phyloP scores from a whole-genome alignment of 2,329 filamentous ascomycete genomes.

The Dactylonectria estremocensis region DNA sequence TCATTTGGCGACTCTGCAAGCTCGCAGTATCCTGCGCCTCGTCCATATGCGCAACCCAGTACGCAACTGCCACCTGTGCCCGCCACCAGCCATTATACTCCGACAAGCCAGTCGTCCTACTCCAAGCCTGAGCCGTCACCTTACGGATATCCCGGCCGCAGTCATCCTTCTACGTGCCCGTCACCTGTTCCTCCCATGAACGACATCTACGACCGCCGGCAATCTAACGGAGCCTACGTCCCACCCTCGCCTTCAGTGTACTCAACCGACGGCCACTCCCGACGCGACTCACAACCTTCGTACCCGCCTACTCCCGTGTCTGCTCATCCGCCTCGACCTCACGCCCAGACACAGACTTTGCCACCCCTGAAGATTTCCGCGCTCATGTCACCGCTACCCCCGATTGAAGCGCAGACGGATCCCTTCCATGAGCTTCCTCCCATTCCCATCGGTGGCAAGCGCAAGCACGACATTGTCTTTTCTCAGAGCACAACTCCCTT shows the following conservation, averaged over 20 bases:
- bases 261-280: constrained; percentile 48
- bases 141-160: constrained; percentile 51
- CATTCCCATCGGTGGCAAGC: constrained; percentile 53
- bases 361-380: constrained; percentile 57
- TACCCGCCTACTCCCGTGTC: constrained; percentile 48
- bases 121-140: constrained; percentile 58
- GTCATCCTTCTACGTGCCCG: constrained; percentile 49
- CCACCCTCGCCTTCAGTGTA: constrained; percentile 58
- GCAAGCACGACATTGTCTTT: constrained; percentile 57
- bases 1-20: constrained; percentile 53
- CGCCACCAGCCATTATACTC: constrained; percentile 52
- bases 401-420: constrained; percentile 55
- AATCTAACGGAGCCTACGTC: constrained; percentile 53
- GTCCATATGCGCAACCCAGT: constrained; percentile 56
- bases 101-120: constrained; percentile 60
- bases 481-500: constrained; percentile 50
- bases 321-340: constrained; percentile 45
- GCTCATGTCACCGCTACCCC: constrained; percentile 53
- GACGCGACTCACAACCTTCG: constrained; percentile 51
- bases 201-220: constrained; percentile 57
- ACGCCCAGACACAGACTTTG: constrained; percentile 41
- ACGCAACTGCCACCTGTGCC: constrained; percentile 54
- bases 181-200: constrained; percentile 51
- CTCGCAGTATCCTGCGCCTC: constrained; percentile 54
- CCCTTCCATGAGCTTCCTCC: constrained; percentile 46